phyloP scores from a whole-genome alignment of 176 grass and related monocot species.

The Aegilops tauschii region DNA sequence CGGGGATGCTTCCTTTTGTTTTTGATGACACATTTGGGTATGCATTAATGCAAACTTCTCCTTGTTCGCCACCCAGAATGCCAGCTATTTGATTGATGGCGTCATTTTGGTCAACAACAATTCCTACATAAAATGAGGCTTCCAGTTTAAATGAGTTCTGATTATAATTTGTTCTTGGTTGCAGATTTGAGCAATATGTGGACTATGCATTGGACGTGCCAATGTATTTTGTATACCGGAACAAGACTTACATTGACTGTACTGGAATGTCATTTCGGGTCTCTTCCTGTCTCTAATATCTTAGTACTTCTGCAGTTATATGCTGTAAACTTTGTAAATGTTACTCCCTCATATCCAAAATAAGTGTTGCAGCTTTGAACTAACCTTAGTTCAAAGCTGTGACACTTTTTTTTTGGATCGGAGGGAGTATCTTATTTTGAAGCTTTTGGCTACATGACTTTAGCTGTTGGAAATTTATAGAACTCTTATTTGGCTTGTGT shows the following conservation, averaged over 20 bases:
- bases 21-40: constrained; percentile 86
- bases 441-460: not conserved
- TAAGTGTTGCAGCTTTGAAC: too few species aligned
- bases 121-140: constrained; percentile 11
- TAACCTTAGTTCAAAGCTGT: too few species aligned
- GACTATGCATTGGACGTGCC: constrained; percentile 94
- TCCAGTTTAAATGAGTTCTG: constrained; percentile 27
- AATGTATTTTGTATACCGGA: constrained; percentile 98
- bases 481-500: constrained; percentile 13
- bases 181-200: constrained; percentile 94
- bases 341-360: too few species aligned
- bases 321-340: not conserved
- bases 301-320: constrained; percentile 8
- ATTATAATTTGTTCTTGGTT: constrained; percentile 21
- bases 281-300: constrained; percentile 33
- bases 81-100: constrained; percentile 7
- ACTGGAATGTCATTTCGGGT: constrained; percentile 96
- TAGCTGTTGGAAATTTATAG: not conserved
- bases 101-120: constrained; percentile 3
- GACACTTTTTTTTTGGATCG: too few species aligned
- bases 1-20: constrained; percentile 98
- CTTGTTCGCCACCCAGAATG: not conserved
- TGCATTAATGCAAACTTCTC: constrained; percentile 17
- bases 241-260: constrained; percentile 93
- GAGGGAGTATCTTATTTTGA: not conserved